Evolutionary conservation across 106 monocot genomes (phyloP), one percentile per base, ranked within the genome.

Genomic region (Xerophyta viscosa): DNA sequence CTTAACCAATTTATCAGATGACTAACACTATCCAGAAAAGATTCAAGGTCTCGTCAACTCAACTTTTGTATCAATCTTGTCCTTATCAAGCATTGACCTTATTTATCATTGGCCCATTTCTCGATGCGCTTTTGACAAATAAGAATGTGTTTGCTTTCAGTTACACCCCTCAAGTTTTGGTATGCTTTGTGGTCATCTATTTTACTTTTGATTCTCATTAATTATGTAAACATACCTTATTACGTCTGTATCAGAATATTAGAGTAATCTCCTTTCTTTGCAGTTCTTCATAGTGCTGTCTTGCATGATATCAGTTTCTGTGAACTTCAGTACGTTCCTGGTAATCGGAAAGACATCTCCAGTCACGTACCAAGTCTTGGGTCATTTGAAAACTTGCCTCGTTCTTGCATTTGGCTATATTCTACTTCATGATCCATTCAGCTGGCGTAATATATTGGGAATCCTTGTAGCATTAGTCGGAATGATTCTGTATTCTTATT

Each of bases 1-100:
- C 87, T 93, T 93, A 72, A 88, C 63, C 45, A 61, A 20, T 55
- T 64, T 20, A 52, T 57, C 53, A 98, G 96, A 89, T 98, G 96
- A 98, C 96, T 50, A 98, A 89, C 42, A 89, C 96, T 41, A 98
- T 96, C 13, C 94, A 96, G 70, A 96, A 96, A 75, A 92, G 74
- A 56, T 96, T 76, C 56, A 96, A 96, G 62, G 94, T 96, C 27
- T 96, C 94, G 23, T 96, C 88, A 15, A 96, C 94, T 26, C 94
- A 96, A 54, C 73, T 96, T 2, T 54, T 96, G 46, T 96, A 96
- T 61, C 94, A 96, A 30, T 85, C 94, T 53, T 78, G 81, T 48
- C 94, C 94, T 18, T 96, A 96, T 73, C 94, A 96, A 46, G 81
- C 94, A n/a, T 57, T 81, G 42, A 85, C 85, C 24, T 58, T 96